phyloP scores from a whole-genome alignment of 176 grass and related monocot genomes.

The Lolium perenne region DNA sequence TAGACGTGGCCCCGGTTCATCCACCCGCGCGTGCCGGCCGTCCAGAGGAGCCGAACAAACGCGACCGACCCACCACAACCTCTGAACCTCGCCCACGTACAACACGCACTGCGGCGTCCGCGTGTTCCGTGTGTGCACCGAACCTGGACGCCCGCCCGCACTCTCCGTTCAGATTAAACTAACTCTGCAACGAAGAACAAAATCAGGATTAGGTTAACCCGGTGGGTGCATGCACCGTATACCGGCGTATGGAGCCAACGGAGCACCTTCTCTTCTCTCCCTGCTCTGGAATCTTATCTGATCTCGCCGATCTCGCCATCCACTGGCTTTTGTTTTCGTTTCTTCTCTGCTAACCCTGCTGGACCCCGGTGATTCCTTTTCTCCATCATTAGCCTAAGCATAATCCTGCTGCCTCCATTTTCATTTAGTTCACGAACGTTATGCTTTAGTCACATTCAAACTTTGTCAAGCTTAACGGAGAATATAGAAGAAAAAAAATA shows the following conservation, averaged over 20 bases:
- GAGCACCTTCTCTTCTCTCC: background rate
- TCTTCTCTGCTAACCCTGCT: background rate
- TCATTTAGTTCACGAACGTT: too few species aligned
- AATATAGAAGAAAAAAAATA: too few species aligned
- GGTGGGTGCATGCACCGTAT: constrained; percentile 26
- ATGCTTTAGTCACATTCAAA: too few species aligned
- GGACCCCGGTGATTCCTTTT: background rate
- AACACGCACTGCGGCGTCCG: background rate
- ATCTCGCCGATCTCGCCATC: background rate
- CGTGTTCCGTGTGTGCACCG: constrained; percentile 26
- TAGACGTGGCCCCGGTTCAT: too few species aligned
- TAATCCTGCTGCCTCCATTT: too few species aligned
- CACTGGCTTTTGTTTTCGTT: background rate
- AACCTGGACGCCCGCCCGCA: constrained; percentile 14
- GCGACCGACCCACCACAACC: too few species aligned
- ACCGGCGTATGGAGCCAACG: background rate
- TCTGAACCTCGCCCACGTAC: background rate
- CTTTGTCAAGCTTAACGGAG: too few species aligned
- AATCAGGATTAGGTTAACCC: too few species aligned
- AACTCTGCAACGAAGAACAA: background rate
- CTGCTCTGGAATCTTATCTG: background rate
- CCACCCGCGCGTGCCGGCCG: too few species aligned
- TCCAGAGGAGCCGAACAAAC: too few species aligned
- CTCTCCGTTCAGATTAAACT: constrained; percentile 6
- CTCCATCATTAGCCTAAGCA: too few species aligned